phyloP scores from a whole-genome alignment of 176 grass and related monocot genomes.

The Saccharum spontaneum region DNA sequence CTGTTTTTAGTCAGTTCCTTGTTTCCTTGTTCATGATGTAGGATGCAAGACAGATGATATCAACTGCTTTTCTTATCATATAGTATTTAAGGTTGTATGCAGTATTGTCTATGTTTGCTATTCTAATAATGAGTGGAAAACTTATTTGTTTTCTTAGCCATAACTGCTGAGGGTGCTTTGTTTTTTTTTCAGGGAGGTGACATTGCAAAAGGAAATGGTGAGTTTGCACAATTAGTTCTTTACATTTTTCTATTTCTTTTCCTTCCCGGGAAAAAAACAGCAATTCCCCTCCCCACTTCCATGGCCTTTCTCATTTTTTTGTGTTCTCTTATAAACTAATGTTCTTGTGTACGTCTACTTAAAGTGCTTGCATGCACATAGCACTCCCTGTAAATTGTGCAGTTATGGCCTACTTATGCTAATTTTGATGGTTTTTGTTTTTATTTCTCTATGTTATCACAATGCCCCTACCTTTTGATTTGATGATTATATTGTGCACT shows the following conservation, averaged over 20 bases:
- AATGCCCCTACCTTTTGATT: not conserved
- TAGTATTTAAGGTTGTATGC: constrained; percentile 73
- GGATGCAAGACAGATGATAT: constrained; percentile 72
- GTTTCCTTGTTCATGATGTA: constrained; percentile 64
- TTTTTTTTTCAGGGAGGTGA: constrained; percentile 86
- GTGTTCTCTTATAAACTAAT: constrained; percentile 13
- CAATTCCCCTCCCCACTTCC: not conserved
- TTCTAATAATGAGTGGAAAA: not conserved
- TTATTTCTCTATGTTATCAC: constrained; percentile 8
- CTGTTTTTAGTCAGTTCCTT: constrained; percentile 47
- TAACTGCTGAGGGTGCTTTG: constrained; percentile 15
- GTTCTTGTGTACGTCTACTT: not conserved
- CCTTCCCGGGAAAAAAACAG: not conserved
- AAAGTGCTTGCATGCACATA: constrained; percentile 12
- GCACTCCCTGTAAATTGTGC: too few relatives aligned
- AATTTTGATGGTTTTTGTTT: not conserved
- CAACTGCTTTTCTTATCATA: constrained; percentile 73
- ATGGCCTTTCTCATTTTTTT: constrained; percentile 13
- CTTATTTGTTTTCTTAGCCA: constrained; percentile 5
- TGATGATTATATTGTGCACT: not conserved
- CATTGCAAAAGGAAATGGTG: constrained; percentile 84
- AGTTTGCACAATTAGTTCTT: constrained; percentile 36
- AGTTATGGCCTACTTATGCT: not conserved
- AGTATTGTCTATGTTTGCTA: constrained; percentile 28
- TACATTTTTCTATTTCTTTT: not conserved